A percentile compares a stretch with the other conserved stretches of the same genome.
These are phyloP conservation scores for Linaria vulgaris DNA, from an alignment of 257 asterid species.

Conservation along the genomic window DNA sequence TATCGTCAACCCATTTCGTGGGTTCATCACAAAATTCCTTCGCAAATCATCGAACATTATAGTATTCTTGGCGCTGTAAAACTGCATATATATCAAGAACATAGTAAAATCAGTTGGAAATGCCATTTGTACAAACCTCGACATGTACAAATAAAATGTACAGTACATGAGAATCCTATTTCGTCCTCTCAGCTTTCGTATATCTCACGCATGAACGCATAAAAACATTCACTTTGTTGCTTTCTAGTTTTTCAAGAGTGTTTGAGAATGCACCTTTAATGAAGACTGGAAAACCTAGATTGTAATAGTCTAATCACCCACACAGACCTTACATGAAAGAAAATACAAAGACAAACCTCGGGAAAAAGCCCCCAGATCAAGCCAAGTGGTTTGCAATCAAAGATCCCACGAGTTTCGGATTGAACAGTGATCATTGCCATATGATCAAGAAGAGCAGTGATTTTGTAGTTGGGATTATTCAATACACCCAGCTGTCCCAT, in stretches of 20 bases:
- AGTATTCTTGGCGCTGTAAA: constrained; percentile 72
- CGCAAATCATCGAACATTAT: constrained; percentile 92
- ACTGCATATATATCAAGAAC: constrained; percentile 42
- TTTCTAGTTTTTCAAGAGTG: too few species aligned
- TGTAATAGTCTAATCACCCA: background rate
- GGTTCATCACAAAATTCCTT: constrained; percentile 97
- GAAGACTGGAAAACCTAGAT: background rate
- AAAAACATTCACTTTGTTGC: background rate
- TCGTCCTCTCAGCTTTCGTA: background rate
- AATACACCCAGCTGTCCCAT: constrained; percentile 97
- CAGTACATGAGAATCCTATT: background rate
- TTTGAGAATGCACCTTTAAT: too few species aligned
- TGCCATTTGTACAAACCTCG: constrained; percentile 2
- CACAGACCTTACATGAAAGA: constrained; percentile 14
- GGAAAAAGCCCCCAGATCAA: constrained; percentile 90
- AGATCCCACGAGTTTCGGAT: constrained; percentile 76
- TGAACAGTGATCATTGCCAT: constrained; percentile 90
- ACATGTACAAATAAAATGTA: background rate
- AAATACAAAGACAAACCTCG: constrained; percentile 45
- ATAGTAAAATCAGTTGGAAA: constrained; percentile 5
- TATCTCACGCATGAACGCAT: background rate
- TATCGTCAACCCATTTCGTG: constrained; percentile 77
- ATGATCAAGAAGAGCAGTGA: constrained; percentile 87
- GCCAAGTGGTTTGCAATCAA: constrained; percentile 94
- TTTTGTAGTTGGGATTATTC: constrained; percentile 71